Base-by-base conservation (phyloP, 352 stramenopile genomes). In the Aphanomyces cochlioides region DNA sequence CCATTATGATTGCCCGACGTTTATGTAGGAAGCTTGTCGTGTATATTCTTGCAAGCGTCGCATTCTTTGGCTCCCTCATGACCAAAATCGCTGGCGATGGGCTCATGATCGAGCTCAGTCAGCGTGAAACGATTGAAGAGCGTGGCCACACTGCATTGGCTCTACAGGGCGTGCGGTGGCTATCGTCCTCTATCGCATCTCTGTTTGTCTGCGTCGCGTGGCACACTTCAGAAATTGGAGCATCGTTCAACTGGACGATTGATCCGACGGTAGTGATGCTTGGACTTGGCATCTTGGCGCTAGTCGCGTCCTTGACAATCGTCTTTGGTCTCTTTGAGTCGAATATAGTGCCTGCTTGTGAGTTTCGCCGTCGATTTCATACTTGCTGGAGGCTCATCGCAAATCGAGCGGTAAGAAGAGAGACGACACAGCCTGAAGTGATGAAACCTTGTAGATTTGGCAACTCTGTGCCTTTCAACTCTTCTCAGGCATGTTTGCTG, bases 51-150 rank as follows among this genome's bases (percentile, higher is more conserved):
- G 28, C 28, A 28, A 28, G 65, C 34, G 7, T 28, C 17, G 65
- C 21, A 6, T 50, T 71, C 39, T 12, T n/a, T n/a, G 43, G 43
- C 43, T n/a, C 17, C 10, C 10, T 50, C 10, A n/a, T 50, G 10
- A 19, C 47, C 19, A 53, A 71, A 34, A 21, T 40, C 28, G 65
- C 45, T 15, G n/a, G 17, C 13, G 65, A 71, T 7, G 65, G 65
- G 0, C 7, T 71, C 19, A 38, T 71, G 7, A 50, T 71, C 48
- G 56, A 66, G n/a, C 36, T 67, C 28, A 48, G 43, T 67, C 65
- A 71, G 12, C 48, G 65, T 13, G 65, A 71, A 38, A 28, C 47
- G 47, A 71, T 71, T 7, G 65, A 71, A 53, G 17, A 19, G 48
- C 65, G 65, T 5, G 65, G 65, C 41, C n/a, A 48, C 15, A 66